Base-by-base conservation (phyloP, 1,139 yeast species). In the Taphrina betulina region DNA sequence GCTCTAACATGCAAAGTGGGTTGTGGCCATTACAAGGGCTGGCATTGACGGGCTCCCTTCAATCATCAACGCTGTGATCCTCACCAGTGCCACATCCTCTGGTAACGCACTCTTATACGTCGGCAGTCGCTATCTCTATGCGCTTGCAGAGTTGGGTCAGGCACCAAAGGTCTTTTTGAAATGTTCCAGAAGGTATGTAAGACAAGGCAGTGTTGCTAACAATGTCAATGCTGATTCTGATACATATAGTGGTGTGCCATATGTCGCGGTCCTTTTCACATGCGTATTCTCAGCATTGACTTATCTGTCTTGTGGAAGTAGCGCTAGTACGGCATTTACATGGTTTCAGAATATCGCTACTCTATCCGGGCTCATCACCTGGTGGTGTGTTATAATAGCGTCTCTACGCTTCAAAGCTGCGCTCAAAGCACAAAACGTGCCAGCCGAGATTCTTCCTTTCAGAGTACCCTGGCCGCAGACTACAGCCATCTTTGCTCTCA, bases 281-380 rank as follows among this genome's bases (percentile, higher is more conserved):
- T 72, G 75, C 76, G 71, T 66, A 61, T 76, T 75, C 63, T 71
- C 73, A 5, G 66, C 69, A 35, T 62, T 78, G 61, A 88, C 88
- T 1, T 84, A 80, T 68, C 76, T 90, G 75, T 42, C 53, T 12
- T 44, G 34, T 14, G 29, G 46, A 31, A 28, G 28, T 85, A 82
- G 37, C 75, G 80, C 59, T 77, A 84, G 34, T 69, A 76, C 17
- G 75, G 79, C 50, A 90, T 95, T 54, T 72, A 74, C 41, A 5
- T 90, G 95, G 90, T 78, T 90, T 62, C 78, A 88, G 63, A 87
- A 87, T 70, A 82, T 90, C 51, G 80, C 85, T 37, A 80, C 83
- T 17, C 78, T 80, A 23, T 79, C 81, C 8, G 70, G 79, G 43
- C 75, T 79, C 62, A 68, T 78, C 60, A 73, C 79, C 16, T 79